Evolutionary conservation across 2,329 filamentous ascomycete species (phyloP), one percentile per base, ranked within the genome.

Genomic region (Truncatella angustata): DNA sequence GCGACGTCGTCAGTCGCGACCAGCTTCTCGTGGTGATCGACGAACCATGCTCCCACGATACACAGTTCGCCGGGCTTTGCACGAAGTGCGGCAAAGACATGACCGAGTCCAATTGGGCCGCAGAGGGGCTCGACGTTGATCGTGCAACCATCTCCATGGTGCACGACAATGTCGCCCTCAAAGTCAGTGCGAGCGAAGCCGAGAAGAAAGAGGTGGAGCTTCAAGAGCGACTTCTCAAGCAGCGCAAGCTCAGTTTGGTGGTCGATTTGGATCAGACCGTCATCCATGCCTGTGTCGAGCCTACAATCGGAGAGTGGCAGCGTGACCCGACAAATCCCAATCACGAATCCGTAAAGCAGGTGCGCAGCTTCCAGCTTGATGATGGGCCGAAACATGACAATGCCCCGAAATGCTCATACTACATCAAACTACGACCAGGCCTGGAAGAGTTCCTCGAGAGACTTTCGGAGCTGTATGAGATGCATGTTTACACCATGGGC

Each of bases 401-500:
- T 2, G 75, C 80, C 14, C 79, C 82, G 44, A 86, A 86, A n/a
- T 93, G 88, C 66, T 96, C 88, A 81, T 99, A 99, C 71, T 99
- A 97, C 71, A 96, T 99, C 76, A 99, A 99, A 75, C 85, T 96
- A 73, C 90, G 94, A 32, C 94, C 94, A 0, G 91, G 92, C 3
- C 74, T 97, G 47, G 78, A 84, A 56, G 82, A 87, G 37, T 99
- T 99, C 65, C 77, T 99, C 45, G 78, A 88, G 53, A 82, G 84
- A 49, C 80, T 97, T 44, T 84, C 91, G 1, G 80, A 86, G 63
- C 76, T 94, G 63, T 99, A 94, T 72, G 94, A 99, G 73, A 78
- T 97, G 64, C 94, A 99, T 68, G 93, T 99, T 57, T 99, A 99
- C 75, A 99, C 94, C 39, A 99, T 99, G 94, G 94, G 93, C 52